Evolutionary conservation across 192 early-diverging fungal genomes (phyloP), one percentile per base, ranked within the genome.

Genomic region (Chytriomyces sp.): DNA sequence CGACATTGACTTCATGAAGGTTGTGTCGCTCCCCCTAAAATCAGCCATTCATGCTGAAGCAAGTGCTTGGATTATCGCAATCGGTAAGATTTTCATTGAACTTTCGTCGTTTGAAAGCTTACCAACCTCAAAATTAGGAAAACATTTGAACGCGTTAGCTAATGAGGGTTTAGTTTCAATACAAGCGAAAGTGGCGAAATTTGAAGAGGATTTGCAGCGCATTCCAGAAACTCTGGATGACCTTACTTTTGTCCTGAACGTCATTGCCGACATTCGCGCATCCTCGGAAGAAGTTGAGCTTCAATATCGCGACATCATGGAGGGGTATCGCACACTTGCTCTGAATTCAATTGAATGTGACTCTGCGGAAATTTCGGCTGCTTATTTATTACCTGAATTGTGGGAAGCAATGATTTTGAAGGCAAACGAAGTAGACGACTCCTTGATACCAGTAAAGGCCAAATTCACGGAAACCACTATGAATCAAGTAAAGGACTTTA

Each of bases 221-320:
- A 77, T 41, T 12, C 86, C 87, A 2, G 68, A 72, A 34, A 84
- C 85, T 0, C 67, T 89, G 8, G 85, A 87, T 49, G 87, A 89
- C 67, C 64, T 89, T 17, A 89, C 87, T 5, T 85, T 84, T 76
- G 85, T 89, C 36, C 66, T 89, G 54, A 86, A 89, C 59, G 76
- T 84, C 1, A 86, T 89, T 30, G 69, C 87, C 8, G 83, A 86
- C 39, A 86, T 89, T 39, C 75, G 79, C 10, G 58, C 55, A 39
- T 80, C 83, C 2, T 84, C 85, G 0, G 87, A 88, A 73, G 83
- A 88, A 57, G 72, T 87, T 28, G 87, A 88, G 62, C 69, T 84
- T 19, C 33, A 75, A 52, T 88, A 86, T 66, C 67, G 79, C 25
- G 80, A 85, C 39, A 74, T 88, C 30, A 77, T 82, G 67, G 87